phyloP scores from a whole-genome alignment of 2,329 filamentous ascomycete genomes.

The Fusarium newnesense region DNA sequence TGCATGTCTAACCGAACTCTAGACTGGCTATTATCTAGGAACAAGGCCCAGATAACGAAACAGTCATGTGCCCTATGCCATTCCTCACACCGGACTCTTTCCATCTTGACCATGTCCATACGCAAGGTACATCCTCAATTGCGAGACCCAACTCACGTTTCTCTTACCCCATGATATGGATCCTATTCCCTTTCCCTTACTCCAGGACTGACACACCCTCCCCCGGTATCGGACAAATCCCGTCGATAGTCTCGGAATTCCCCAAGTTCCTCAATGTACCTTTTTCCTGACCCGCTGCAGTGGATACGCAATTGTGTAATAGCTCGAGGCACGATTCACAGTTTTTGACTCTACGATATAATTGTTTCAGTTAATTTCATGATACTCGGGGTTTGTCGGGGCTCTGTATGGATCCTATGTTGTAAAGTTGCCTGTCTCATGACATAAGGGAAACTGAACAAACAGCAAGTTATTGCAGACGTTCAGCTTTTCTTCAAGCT shows the following conservation, averaged over 20 bases:
- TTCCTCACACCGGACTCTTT: not conserved
- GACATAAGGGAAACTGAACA: slow-evolving; percentile 28
- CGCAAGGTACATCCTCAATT: slow-evolving; percentile 16
- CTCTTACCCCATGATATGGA: slow-evolving; percentile 28
- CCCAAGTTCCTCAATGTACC: slow-evolving; percentile 23
- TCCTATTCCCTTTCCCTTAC: not conserved
- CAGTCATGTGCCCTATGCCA: slow-evolving; percentile 3
- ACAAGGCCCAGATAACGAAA: not conserved
- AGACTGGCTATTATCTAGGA: not conserved
- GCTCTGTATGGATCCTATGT: slow-evolving; percentile 23
- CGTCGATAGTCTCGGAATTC: not conserved
- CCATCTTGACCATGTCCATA: not conserved
- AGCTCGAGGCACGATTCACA: slow-evolving; percentile 7
- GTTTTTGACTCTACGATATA: not conserved
- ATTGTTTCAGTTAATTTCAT: slow-evolving; percentile 18
- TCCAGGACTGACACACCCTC: not conserved
- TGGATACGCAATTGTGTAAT: slow-evolving; percentile 40
- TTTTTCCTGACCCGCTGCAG: slow-evolving; percentile 21
- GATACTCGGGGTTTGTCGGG: slow-evolving; percentile 23
- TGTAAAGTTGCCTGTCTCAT: slow-evolving; percentile 25
- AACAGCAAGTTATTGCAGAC: not conserved
- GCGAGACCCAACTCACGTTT: slow-evolving; percentile 15
- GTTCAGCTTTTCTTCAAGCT: not conserved
- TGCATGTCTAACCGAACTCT: not conserved
- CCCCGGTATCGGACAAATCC: slow-evolving; percentile 37